A percentile compares a stretch with the other conserved stretches of the same genome.
Conservation (phyloP, 1,284 basidiomycete species). For the Tilletiopsis washingtonensis region DNA sequence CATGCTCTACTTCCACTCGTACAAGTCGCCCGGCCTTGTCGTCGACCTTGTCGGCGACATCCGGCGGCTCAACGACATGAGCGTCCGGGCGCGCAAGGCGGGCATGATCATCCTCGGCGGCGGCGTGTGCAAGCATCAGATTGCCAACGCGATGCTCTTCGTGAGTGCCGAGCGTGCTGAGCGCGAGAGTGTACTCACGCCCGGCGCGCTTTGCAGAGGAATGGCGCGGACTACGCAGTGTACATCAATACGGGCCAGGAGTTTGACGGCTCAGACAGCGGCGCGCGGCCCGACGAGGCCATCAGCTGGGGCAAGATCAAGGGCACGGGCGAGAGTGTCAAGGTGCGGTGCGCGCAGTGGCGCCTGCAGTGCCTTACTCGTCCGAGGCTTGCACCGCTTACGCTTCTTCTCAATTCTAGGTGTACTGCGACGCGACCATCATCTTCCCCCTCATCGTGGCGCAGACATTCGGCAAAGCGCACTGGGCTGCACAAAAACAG, state of each 20-base stretch:
- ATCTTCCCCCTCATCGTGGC: conserved; percentile 85
- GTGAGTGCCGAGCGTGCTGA: too few relatives aligned
- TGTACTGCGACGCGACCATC: conserved; percentile 69
- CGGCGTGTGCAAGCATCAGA: conserved; percentile 98
- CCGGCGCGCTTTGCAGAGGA: conserved; percentile 57
- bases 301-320: conserved; percentile 99
- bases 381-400: not conserved
- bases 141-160: conserved; percentile 98
- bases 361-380: not conserved
- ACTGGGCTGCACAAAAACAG: conserved; percentile 4
- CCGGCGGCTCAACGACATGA: conserved; percentile 79
- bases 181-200: too few relatives aligned
- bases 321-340: conserved; percentile 73
- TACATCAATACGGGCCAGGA: conserved; percentile 99
- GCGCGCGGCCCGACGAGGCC: conserved; percentile 93
- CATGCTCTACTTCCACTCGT: conserved; percentile 97
- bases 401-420: not conserved
- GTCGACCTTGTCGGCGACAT: conserved; percentile 95
- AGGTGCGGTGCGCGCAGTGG: conserved; percentile 54
- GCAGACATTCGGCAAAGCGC: conserved; percentile 60
- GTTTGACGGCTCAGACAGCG: conserved; percentile 96
- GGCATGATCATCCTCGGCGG: conserved; percentile 98
- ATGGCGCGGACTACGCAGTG: conserved; percentile 95
- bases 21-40: conserved; percentile 65
- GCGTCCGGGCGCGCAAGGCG: conserved; percentile 79